Percentiles rank a stretch among this genome's conserved stretches.
These are phyloP conservation scores for Cardamine resedifolia DNA, from an alignment of 345 rosid genomes.

Conservation along the genomic window DNA sequence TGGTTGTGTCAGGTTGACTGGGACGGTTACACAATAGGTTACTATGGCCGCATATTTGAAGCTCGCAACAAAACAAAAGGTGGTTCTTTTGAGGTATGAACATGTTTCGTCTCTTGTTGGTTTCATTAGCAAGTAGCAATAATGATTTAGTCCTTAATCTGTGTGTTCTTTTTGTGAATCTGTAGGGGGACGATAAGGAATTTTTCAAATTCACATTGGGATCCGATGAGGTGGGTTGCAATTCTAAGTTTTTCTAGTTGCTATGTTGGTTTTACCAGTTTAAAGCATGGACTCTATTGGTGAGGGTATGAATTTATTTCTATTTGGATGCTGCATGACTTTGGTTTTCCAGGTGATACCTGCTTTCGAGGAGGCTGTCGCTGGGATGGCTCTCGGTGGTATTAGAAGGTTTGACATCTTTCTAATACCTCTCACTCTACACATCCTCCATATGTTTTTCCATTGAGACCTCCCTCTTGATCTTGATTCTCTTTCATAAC, in stretches of 20 bases:
- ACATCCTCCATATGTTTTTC: neutral
- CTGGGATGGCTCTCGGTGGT: constrained; percentile 88
- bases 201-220: constrained; percentile 83
- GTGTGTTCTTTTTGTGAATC: constrained; percentile 20
- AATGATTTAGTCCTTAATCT: neutral
- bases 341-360: constrained; percentile 74
- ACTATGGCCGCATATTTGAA: constrained; percentile 98
- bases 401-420: constrained; percentile 67
- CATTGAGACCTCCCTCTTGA: neutral
- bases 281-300: constrained; percentile 18
- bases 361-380: constrained; percentile 91
- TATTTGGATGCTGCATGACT: constrained; percentile 16
- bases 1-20: constrained; percentile 71
- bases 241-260: neutral
- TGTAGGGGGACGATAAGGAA: constrained; percentile 88
- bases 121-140: constrained; percentile 10
- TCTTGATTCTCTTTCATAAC: neutral
- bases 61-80: constrained; percentile 98
- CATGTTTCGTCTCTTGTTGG: neutral
- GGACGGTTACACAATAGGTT: constrained; percentile 98
- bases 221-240: constrained; percentile 52
- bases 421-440: constrained; percentile 6
- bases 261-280: neutral
- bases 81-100: constrained; percentile 83
- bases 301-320: constrained; percentile 7